Conservation (phyloP, 768 basidiomycete species). For the Dacryopinax spathularia region DNA sequence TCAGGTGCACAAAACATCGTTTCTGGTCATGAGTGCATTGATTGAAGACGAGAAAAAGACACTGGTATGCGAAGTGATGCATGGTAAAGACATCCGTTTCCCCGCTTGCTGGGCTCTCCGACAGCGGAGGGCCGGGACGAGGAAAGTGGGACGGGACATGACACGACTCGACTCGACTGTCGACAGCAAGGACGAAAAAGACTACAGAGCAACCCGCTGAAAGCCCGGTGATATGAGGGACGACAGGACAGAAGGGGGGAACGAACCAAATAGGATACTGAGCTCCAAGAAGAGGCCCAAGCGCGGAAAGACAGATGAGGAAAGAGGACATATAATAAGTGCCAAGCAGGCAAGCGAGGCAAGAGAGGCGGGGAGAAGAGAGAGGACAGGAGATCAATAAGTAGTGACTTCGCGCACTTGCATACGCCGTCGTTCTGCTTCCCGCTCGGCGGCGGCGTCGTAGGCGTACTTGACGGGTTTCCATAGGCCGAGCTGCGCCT, state of each 20-base stretch:
- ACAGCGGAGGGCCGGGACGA: not conserved
- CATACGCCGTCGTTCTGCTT: conserved; percentile 34
- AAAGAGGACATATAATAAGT: too few relatives aligned
- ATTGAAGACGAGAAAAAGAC: too few relatives aligned
- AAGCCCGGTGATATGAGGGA: not conserved
- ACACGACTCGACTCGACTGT: too few relatives aligned
- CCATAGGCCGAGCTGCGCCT: conserved; percentile 15
- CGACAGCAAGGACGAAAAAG: too few relatives aligned
- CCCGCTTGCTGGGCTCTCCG: too few relatives aligned
- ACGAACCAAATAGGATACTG: too few relatives aligned
- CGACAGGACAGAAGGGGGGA: not conserved
- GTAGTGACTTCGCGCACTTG: conserved; percentile 18
- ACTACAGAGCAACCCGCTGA: not conserved
- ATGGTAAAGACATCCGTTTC: conserved; percentile 4
- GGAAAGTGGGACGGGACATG: too few relatives aligned
- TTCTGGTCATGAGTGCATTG: not conserved
- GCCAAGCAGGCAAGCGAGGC: not conserved
- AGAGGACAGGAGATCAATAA: not conserved
- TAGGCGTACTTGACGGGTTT: conserved; percentile 63
- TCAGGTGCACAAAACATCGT: too few relatives aligned
- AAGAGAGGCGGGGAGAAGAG: not conserved
- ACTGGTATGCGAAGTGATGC: conserved; percentile 1
- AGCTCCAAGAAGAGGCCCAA: too few relatives aligned
- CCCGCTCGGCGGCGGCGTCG: conserved; percentile 79
- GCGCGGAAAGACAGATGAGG: too few relatives aligned